These are phyloP conservation scores for Edaphochlamys debaryana DNA, from an alignment of 139 green algal species.

Conservation along the genomic window DNA sequence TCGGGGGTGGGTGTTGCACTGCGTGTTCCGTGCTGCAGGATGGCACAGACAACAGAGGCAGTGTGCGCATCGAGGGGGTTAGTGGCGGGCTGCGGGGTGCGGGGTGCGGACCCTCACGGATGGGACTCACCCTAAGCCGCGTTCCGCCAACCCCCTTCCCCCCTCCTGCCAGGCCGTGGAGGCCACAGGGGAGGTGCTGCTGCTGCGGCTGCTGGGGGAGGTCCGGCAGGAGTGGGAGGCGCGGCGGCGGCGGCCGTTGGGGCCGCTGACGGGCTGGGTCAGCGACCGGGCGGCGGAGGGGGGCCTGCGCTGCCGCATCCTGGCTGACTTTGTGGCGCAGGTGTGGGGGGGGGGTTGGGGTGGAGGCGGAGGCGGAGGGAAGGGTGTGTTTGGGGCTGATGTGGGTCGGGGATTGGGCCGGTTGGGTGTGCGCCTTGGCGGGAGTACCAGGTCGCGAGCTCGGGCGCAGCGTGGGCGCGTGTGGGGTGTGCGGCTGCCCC, in stretches of 20 bases:
- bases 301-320: conserved; percentile 13
- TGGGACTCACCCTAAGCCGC: too few relatives aligned
- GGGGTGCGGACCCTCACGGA: too few relatives aligned
- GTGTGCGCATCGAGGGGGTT: too few relatives aligned
- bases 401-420: background rate
- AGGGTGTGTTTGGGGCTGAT: background rate
- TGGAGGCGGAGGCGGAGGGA: background rate
- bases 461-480: too few relatives aligned
- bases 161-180: conserved; percentile 25
- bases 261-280: conserved; percentile 15
- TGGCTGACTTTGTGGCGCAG: conserved; percentile 21
- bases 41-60: too few relatives aligned
- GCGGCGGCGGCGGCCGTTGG: background rate
- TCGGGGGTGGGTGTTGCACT: too few relatives aligned
- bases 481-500: too few relatives aligned
- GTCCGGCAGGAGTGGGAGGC: conserved; percentile 31
- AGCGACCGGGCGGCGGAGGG: conserved; percentile 29
- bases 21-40: too few relatives aligned
- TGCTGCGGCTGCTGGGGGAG: conserved; percentile 42
- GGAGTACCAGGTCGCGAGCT: background rate
- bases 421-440: background rate
- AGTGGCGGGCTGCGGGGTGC: too few relatives aligned
- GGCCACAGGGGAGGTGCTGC: conserved; percentile 4
- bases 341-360: background rate
- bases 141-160: background rate